Conservation (phyloP, 1,139 yeast species). For the Kurtzmaniella quercitrusa region DNA sequence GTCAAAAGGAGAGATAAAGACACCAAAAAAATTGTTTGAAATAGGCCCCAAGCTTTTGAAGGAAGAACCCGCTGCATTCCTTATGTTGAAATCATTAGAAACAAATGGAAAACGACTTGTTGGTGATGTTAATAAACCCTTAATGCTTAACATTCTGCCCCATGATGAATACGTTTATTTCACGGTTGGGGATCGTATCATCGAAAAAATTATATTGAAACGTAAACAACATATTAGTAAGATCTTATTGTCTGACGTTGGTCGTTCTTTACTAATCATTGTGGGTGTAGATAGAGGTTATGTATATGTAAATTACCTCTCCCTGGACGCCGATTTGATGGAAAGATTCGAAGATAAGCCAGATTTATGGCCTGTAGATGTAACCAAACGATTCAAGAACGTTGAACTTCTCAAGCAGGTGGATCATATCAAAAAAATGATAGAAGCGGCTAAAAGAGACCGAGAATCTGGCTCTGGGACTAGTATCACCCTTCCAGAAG, state of each 20-base stretch:
- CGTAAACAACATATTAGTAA: slow-evolving; percentile 7
- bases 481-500: neutral
- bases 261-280: slow-evolving; percentile 10
- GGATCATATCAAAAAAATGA: slow-evolving; percentile 3
- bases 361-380: slow-evolving; percentile 9
- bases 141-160: slow-evolving; percentile 5
- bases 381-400: slow-evolving; percentile 5
- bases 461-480: neutral
- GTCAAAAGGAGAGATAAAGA: neutral
- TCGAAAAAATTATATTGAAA: slow-evolving; percentile 7
- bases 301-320: slow-evolving; percentile 10
- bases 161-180: slow-evolving; percentile 6
- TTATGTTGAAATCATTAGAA: slow-evolving; percentile 3
- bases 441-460: neutral
- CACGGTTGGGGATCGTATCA: slow-evolving; percentile 5
- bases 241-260: slow-evolving; percentile 7
- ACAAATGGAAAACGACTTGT: slow-evolving; percentile 2
- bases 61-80: neutral
- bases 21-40: neutral
- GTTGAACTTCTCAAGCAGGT: slow-evolving; percentile 8
- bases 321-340: slow-evolving; percentile 9
- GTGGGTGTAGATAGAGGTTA: slow-evolving; percentile 9
- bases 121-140: neutral
- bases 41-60: neutral
- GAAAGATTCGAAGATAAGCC: slow-evolving; percentile 6